These are phyloP conservation scores for Pelargonium australe DNA, from an alignment of 441 rosid genomes.

Conservation along the genomic window DNA sequence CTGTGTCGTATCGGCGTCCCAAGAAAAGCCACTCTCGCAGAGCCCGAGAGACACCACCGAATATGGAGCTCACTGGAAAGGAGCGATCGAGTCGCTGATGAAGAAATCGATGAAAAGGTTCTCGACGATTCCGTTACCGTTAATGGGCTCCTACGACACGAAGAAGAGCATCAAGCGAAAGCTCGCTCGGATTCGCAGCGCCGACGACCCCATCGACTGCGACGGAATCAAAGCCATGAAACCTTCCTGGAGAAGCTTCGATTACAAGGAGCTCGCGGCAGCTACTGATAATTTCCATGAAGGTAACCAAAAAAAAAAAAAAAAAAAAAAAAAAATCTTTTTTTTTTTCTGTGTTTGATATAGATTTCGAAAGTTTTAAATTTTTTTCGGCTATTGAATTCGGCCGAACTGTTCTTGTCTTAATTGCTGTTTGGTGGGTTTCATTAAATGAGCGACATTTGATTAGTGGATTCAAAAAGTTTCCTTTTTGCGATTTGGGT, in stretches of 20 bases:
- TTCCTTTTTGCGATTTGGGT: not conserved
- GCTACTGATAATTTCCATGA: constrained; percentile 15
- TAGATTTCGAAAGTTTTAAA: not conserved
- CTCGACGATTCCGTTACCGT: not conserved
- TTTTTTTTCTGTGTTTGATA: not conserved
- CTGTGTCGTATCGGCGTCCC: not conserved
- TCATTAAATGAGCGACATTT: not conserved
- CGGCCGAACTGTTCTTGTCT: not conserved
- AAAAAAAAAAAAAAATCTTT: no score
- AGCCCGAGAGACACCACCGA: not conserved
- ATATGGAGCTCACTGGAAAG: constrained; percentile 7
- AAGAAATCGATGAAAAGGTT: constrained; percentile 8
- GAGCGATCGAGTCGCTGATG: constrained; percentile 7
- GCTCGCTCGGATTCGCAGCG: constrained; percentile 13
- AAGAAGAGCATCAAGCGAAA: constrained; percentile 16
- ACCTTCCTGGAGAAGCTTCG: constrained; percentile 19
- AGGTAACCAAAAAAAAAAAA: not conserved
- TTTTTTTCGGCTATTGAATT: not conserved
- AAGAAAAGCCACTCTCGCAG: not conserved
- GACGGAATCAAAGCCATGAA: not conserved
- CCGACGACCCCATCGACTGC: constrained; percentile 16
- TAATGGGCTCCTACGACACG: constrained; percentile 1
- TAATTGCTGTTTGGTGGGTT: not conserved
- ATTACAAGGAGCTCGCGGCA: constrained; percentile 5
- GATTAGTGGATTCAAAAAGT: not conserved